Evolutionary conservation across 768 basidiomycete species (phyloP).

Genomic region (Macrolepiota dolichaula): DNA sequence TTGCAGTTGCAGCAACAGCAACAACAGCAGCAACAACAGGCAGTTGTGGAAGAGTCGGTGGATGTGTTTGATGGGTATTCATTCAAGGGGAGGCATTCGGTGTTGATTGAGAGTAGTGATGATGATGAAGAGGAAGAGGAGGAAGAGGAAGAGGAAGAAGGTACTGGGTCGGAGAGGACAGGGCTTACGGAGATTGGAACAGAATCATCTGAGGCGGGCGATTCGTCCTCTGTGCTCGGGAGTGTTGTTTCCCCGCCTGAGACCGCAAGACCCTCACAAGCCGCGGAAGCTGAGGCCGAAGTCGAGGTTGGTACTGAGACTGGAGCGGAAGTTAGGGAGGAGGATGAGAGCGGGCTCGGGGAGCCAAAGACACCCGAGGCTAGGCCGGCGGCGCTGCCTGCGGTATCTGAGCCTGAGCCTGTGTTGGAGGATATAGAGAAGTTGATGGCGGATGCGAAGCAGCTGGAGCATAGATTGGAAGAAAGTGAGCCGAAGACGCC

Average conservation of each 20-base stretch:
- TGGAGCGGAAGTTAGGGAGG: too few species aligned
- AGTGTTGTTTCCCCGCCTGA: not conserved
- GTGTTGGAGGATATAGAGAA: constrained; percentile 4
- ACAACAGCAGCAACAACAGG: constrained; percentile 14
- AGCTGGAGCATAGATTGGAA: constrained; percentile 10
- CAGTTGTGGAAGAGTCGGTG: constrained; percentile 41
- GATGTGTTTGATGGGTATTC: constrained; percentile 95
- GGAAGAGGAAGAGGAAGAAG: constrained; percentile 25
- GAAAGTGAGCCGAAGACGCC: constrained; percentile 12
- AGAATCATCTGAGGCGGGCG: constrained; percentile 10
- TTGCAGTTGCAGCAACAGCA: constrained; percentile 10
- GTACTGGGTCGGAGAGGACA: constrained; percentile 20
- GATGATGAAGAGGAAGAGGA: constrained; percentile 52
- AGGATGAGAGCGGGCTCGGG: constrained; percentile 17
- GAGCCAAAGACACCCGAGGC: constrained; percentile 82
- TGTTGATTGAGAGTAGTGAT: constrained; percentile 71
- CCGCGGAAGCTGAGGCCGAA: constrained; percentile 22
- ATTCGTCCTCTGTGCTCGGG: not conserved
- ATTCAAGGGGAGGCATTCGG: constrained; percentile 83
- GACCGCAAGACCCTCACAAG: not conserved
- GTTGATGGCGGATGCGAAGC: constrained; percentile 10
- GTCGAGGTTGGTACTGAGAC: constrained; percentile 10
- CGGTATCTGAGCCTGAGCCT: not conserved
- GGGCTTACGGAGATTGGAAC: constrained; percentile 16
- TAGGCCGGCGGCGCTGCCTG: constrained; percentile 26